phyloP scores from a whole-genome alignment of 2,329 filamentous ascomycete genomes.

The Curvularia spicifera region DNA sequence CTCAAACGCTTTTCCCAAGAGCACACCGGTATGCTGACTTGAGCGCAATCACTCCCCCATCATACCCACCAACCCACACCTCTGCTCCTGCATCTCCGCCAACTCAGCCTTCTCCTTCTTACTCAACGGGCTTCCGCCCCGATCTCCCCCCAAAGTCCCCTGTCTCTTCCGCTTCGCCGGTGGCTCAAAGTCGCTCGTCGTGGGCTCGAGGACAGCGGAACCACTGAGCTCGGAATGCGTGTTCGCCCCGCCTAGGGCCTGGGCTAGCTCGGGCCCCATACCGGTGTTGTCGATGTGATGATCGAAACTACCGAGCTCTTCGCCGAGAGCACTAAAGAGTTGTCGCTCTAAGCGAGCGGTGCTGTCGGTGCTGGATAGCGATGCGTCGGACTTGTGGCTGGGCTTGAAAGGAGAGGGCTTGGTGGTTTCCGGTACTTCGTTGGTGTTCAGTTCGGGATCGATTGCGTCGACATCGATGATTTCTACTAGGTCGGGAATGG shows the following conservation, averaged over 20 bases:
- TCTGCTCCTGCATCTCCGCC: neutral
- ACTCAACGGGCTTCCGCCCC: constrained; percentile 27
- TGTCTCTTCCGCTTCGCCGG: constrained; percentile 40
- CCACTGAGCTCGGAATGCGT: constrained; percentile 10
- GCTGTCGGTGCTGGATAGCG: constrained; percentile 40
- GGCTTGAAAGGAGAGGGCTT: constrained; percentile 28
- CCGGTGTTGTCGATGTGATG: constrained; percentile 16
- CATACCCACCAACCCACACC: neutral
- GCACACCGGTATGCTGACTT: neutral
- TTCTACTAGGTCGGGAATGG: constrained; percentile 18
- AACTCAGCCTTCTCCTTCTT: constrained; percentile 35
- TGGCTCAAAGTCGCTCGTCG: constrained; percentile 23
- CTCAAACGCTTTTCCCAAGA: neutral
- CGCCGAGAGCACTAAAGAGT: constrained; percentile 42
- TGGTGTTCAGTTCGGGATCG: constrained; percentile 16
- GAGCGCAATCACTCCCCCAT: constrained; percentile 1
- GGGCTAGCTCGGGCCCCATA: constrained; percentile 26
- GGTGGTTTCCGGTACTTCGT: constrained; percentile 3
- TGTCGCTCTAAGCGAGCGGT: constrained; percentile 37
- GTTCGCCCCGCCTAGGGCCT: constrained; percentile 8
- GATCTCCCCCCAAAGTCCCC: constrained; percentile 29
- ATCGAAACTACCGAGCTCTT: constrained; percentile 38
- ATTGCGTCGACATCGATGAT: constrained; percentile 34
- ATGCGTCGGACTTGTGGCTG: constrained; percentile 28
- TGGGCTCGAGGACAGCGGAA: constrained; percentile 7